phyloP scores from a whole-genome alignment of 805 yeast species.

The Wilhelminamyces savonicus region DNA sequence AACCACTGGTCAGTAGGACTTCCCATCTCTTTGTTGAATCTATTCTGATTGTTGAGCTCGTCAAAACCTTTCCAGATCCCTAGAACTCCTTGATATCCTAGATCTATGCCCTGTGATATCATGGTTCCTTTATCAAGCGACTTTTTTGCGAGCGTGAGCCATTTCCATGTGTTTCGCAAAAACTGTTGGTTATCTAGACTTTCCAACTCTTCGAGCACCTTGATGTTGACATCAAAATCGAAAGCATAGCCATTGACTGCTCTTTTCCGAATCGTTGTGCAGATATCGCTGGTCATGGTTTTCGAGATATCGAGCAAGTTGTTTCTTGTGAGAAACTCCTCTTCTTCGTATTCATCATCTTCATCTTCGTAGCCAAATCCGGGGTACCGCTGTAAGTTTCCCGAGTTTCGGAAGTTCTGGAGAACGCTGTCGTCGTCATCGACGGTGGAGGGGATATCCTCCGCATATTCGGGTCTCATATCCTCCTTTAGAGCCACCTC shows the following conservation, averaged over 20 bases:
- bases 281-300: constrained; percentile 65
- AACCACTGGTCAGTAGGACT: constrained; percentile 33
- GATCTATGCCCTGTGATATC: constrained; percentile 64
- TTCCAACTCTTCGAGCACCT: constrained; percentile 47
- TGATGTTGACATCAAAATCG: constrained; percentile 58
- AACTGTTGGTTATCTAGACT: constrained; percentile 45
- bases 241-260: constrained; percentile 70
- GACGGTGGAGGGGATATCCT: constrained; percentile 19
- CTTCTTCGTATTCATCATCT: constrained; percentile 14
- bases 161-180: constrained; percentile 80
- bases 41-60: constrained; percentile 39
- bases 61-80: constrained; percentile 83
- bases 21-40: constrained; percentile 27
- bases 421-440: constrained; percentile 24
- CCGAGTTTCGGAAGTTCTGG: not conserved
- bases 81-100: constrained; percentile 81
- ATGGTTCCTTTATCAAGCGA: constrained; percentile 60
- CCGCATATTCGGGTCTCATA: constrained; percentile 8
- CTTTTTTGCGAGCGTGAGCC: constrained; percentile 72
- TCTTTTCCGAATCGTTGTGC: constrained; percentile 62
- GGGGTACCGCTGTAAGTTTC: constrained; percentile 2
- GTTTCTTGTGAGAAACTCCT: constrained; percentile 21
- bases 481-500: not conserved
- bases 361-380: constrained; percentile 3
- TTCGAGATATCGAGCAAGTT: constrained; percentile 27